phyloP scores from a whole-genome alignment of 352 stramenopile species.

The Globisporangium canariense region DNA sequence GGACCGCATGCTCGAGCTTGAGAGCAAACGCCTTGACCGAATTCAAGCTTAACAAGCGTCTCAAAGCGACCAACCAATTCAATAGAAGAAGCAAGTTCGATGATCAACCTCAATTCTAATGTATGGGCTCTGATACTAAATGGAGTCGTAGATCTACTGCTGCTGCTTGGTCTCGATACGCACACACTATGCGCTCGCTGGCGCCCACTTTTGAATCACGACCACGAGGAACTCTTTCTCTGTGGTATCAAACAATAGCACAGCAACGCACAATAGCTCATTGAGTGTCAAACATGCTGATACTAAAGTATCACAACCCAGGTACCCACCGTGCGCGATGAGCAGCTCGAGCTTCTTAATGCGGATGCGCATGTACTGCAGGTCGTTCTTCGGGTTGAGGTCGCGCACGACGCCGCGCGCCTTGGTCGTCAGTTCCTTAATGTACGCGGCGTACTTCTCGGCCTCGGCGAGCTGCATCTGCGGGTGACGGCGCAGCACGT shows the following conservation, averaged over 20 bases:
- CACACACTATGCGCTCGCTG: conserved; percentile 26
- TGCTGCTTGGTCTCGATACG: not conserved
- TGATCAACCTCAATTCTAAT: not conserved
- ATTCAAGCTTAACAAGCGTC: not conserved
- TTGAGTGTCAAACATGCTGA: not conserved
- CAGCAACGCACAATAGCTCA: not conserved
- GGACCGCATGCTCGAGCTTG: conserved; percentile 59
- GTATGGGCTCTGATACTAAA: not conserved
- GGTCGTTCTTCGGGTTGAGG: conserved; percentile 94
- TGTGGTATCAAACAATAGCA: conserved; percentile 20
- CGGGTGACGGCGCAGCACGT: conserved; percentile 86
- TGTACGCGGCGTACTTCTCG: conserved; percentile 90
- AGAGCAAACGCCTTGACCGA: conserved; percentile 40
- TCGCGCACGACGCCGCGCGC: conserved; percentile 91
- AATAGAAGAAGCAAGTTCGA: not conserved
- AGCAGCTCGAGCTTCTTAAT: conserved; percentile 92
- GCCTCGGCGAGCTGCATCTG: conserved; percentile 89
- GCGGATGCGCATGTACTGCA: conserved; percentile 92
- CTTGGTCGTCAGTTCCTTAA: conserved; percentile 89
- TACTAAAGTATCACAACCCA: not conserved
- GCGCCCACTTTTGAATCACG: conserved; percentile 92
- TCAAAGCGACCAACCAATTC: not conserved
- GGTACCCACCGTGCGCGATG: conserved; percentile 81
- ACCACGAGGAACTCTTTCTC: conserved; percentile 93
- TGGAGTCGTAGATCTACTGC: not conserved